Base-by-base conservation (phyloP, 2,329 filamentous ascomycete species). In the Scleromitrula shiraiana region DNA sequence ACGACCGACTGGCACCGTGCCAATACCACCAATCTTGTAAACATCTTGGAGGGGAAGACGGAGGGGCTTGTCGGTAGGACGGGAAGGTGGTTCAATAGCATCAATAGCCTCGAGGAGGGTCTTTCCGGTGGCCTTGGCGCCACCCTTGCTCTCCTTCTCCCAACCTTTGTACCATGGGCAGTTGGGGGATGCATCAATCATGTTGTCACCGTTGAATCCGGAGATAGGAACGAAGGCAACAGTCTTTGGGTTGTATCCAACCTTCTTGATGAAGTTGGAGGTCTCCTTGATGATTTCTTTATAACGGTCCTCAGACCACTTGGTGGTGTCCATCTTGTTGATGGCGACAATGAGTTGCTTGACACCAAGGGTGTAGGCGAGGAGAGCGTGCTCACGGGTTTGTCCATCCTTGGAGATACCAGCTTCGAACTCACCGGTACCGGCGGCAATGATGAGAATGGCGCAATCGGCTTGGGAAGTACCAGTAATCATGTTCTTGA, bases 401-500 rank as follows among this genome's bases (percentile, higher is more conserved):
- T 98, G 93, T 75, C 93, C 93, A 88, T 97, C 93, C 88, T 98
- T 98, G 85, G 93, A 97, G 87, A 98, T 98, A 97, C 93, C 93
- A 85, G 93, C 93, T 85, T 98, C 93, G 85, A 98, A 98, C 84
- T 98, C 93, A 96, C 93, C 93, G 88, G 89, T 95, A 82, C 93
- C 93, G 69, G 93, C 89, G 67, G 91, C 93, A 77, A 98, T 98
- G 79, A 98, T 97, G 81, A 98, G 90, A 74, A 98, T 88, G 70
- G 93, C 93, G 78, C 93, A 97, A 72, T 98, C 93, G 67, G 93
- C 93, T 86, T 97, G 93, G 75, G 93, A 98, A 70, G 93, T 97
- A 90, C 93, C 93, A 85, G 93, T 97, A 76, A 98, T 98, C 93
- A 98, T 98, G 90, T 97, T 98, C 91, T 98, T 98, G 88, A 98